Conservation (phyloP, 768 basidiomycete species). For the Crepidotus variabilis region DNA sequence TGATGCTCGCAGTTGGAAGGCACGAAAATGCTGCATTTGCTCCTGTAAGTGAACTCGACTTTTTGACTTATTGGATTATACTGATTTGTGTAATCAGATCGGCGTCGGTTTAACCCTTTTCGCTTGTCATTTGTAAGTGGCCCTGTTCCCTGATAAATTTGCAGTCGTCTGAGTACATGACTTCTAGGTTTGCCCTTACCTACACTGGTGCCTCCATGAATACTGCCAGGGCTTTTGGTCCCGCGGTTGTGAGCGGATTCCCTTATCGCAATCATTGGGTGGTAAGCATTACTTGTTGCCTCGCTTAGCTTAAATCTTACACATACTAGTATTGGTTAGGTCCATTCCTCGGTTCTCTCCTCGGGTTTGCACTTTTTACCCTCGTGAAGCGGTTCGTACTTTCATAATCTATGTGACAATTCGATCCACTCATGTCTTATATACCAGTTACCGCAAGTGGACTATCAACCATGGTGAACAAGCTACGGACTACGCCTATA, state of each 20-base stretch:
- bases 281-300: constrained; percentile 30
- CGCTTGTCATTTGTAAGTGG: constrained; percentile 51
- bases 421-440: not conserved
- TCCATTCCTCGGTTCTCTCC: constrained; percentile 62
- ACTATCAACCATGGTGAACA: constrained; percentile 43
- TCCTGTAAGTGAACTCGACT: constrained; percentile 36
- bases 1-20: constrained; percentile 73
- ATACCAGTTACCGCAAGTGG: constrained; percentile 49
- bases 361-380: constrained; percentile 55
- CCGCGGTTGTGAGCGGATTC: constrained; percentile 62
- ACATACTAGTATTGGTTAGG: constrained; percentile 63
- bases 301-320: not conserved
- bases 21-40: constrained; percentile 63
- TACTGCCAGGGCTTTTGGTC: constrained; percentile 66
- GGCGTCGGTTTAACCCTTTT: constrained; percentile 67
- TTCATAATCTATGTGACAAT: constrained; percentile 1
- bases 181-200: constrained; percentile 48
- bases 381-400: constrained; percentile 43
- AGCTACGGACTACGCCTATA: constrained; percentile 38
- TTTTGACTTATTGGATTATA: not conserved
- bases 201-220: constrained; percentile 71
- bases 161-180: not conserved
- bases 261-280: constrained; percentile 53
- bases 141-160: not conserved
- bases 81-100: constrained; percentile 30